phyloP scores from a whole-genome alignment of 2,329 filamentous ascomycete genomes.

The Sporothrix euskadiensis region DNA sequence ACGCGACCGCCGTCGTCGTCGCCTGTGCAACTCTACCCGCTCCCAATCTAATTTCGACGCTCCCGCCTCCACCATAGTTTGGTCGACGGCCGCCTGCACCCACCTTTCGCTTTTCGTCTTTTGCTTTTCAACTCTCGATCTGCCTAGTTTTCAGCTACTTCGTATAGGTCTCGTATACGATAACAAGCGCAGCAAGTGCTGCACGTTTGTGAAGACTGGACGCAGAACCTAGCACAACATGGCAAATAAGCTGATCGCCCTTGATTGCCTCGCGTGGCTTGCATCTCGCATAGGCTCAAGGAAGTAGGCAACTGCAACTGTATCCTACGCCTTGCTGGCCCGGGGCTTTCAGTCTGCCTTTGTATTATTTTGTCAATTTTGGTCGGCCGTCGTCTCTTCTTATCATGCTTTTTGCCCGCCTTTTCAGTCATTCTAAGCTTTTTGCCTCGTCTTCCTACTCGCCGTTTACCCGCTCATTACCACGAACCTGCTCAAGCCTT shows the following conservation, averaged over 20 bases:
- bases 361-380: neutral
- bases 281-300: neutral
- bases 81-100: constrained; percentile 4
- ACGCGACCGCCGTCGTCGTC: constrained; percentile 7
- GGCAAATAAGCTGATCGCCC: neutral
- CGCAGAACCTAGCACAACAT: neutral
- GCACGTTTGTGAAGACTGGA: neutral
- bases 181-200: neutral
- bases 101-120: neutral
- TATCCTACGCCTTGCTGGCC: neutral
- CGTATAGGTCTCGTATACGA: constrained; percentile 13
- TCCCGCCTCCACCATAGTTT: constrained; percentile 4
- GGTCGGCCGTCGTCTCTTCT: neutral
- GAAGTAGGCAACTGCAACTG: neutral
- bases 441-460: neutral
- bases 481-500: constrained; percentile 1
- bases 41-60: constrained; percentile 26
- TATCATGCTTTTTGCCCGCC: neutral
- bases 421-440: neutral
- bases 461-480: constrained; percentile 17
- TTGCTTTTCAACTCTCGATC: neutral
- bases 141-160: neutral
- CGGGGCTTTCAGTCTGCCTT: neutral
- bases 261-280: constrained; percentile 7
- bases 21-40: constrained; percentile 25